phyloP scores from a whole-genome alignment of 2,329 filamentous ascomycete genomes.

The Laburnicola sp. region DNA sequence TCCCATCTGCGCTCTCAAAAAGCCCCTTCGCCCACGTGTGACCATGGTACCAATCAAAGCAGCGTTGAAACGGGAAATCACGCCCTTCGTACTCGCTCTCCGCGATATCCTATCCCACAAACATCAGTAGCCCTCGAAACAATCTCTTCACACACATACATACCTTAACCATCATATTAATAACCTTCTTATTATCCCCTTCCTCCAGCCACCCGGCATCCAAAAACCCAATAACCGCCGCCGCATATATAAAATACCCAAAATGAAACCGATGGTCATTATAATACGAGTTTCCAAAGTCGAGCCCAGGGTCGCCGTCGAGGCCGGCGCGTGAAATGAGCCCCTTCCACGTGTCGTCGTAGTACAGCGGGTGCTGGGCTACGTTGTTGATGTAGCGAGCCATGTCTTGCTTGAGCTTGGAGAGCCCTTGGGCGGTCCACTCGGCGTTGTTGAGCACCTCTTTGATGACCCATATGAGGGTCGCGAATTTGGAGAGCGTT shows the following conservation, averaged over 20 bases:
- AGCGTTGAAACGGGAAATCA: constrained; percentile 75
- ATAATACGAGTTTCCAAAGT: constrained; percentile 86
- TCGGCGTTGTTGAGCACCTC: constrained; percentile 61
- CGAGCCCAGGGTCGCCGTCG: constrained; percentile 64
- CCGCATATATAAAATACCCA: constrained; percentile 86
- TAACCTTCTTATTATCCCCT: constrained; percentile 71
- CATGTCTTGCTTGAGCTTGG: constrained; percentile 53
- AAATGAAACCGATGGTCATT: constrained; percentile 69
- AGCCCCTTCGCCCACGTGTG: constrained; percentile 91
- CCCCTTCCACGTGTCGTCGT: constrained; percentile 72
- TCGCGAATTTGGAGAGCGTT: constrained; percentile 47
- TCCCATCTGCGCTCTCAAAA: constrained; percentile 71
- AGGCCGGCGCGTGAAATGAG: constrained; percentile 78
- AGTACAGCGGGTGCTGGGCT: constrained; percentile 56
- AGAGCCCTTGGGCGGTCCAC: constrained; percentile 53
- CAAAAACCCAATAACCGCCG: constrained; percentile 78
- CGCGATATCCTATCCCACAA: constrained; percentile 62
- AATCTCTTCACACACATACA: background rate
- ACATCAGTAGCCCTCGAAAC: background rate
- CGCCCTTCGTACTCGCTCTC: constrained; percentile 71
- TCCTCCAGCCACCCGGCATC: constrained; percentile 70
- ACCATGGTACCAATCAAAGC: constrained; percentile 92
- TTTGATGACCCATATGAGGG: constrained; percentile 52
- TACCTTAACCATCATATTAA: constrained; percentile 75
- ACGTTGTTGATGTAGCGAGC: constrained; percentile 51